Base-by-base conservation (phyloP, 345 rosid species). In the Gossypium anomalum region DNA sequence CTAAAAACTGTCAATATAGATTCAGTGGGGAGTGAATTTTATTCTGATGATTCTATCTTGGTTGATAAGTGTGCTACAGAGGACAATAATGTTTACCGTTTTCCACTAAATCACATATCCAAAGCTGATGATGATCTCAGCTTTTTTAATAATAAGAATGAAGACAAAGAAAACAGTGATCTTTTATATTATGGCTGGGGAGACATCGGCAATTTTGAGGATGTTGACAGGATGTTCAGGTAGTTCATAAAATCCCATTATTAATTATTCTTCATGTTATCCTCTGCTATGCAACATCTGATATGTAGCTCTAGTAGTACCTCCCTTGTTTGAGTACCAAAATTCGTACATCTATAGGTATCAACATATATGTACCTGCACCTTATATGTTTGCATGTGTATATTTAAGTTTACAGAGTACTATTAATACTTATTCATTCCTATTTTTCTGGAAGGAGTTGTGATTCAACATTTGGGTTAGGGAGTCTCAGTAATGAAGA, bases 171-270 rank as follows among this genome's bases (percentile, higher is more conserved):
- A 83, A 82, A 77, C 72, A 80, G 76, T 59, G 95, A 87, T 74
- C 90, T 90, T 43, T 84, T 87, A 65, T 79, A 82, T 73, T 93
- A 87, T 81, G 91, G 84, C 44, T 93, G 97, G 98, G 87, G 87
- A 72, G 97, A 93, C 71, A 86, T 93, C n/a, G 97, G 86, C 49
- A 91, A 89, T 79, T 91, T 93, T 82, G 98, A 92, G 82, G 98
- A 93, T 78, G 92, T 93, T 77, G 92, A 93, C 86, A 84, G 84
- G 80, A 90, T 93, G 93, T 91, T 93, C 69, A 88, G 98, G 98
- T 93, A 80, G 73, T 74, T 53, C 17, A 5, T 44, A 58, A 52
- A 62, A 23, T 64, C 20, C 25, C 43, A 9, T 72, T 9, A 14
- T 43, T 44, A 23, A 22, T 72, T 58, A 7, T 47, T 45, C 14